Percentiles rank a stretch among this genome's conserved stretches.
Conservation (phyloP, 2,329 filamentous ascomycete species). For the Aspergillus aculeatinus region DNA sequence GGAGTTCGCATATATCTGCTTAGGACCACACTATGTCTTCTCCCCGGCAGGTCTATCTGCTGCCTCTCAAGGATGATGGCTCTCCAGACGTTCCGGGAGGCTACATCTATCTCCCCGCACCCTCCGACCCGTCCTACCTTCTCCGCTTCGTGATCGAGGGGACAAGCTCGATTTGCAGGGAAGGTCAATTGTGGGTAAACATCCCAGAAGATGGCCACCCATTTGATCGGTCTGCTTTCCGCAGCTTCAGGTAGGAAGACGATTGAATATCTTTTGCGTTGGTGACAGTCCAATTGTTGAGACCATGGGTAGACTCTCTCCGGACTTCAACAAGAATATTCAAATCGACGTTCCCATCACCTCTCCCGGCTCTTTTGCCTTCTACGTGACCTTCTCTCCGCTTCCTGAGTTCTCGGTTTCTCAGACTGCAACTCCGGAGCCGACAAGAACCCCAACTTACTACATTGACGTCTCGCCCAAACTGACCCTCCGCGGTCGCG, state of each 20-base stretch:
- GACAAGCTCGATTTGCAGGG: conserved; percentile 89
- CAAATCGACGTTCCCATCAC: conserved; percentile 86
- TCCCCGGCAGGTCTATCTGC: conserved; percentile 70
- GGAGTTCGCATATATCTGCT: neutral
- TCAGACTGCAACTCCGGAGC: conserved; percentile 50
- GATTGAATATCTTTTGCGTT: conserved; percentile 11
- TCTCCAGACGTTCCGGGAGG: conserved; percentile 83
- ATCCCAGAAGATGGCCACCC: conserved; percentile 73
- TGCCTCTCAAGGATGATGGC: conserved; percentile 89
- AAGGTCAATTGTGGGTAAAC: conserved; percentile 96
- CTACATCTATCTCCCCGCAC: conserved; percentile 88
- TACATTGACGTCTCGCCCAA: conserved; percentile 92
- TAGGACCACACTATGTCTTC: conserved; percentile 12
- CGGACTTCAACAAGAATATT: conserved; percentile 89
- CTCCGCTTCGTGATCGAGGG: conserved; percentile 91
- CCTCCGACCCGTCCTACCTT: conserved; percentile 68
- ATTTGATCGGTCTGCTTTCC: conserved; percentile 77
- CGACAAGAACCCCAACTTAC: conserved; percentile 71
- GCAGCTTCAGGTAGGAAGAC: conserved; percentile 80
- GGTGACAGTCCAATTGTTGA: conserved; percentile 17
- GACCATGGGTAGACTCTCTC: conserved; percentile 60
- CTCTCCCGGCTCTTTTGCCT: conserved; percentile 83
- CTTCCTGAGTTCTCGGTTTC: conserved; percentile 72
- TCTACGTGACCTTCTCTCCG: conserved; percentile 88
- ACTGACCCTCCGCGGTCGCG: conserved; percentile 69